Base-by-base conservation (phyloP, 805 yeast species). In the Ogataea nakhonphanomensis region DNA sequence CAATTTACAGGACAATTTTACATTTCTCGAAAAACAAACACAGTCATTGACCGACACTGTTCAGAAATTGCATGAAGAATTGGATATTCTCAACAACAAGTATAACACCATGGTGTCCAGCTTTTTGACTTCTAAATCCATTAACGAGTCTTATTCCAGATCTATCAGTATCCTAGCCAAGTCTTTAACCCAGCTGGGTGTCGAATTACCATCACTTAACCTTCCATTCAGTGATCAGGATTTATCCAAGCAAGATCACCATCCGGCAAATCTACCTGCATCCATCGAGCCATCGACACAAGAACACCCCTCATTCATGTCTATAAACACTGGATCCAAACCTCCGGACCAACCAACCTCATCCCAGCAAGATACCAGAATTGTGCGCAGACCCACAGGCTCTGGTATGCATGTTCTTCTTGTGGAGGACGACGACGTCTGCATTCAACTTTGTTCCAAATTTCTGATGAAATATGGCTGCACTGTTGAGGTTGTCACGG, bases 381-480 rank as follows among this genome's bases (percentile, higher is more conserved):
- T 54, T 4, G 14, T 46, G 13, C 54, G 56, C 20, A 50, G 67
- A 37, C 67, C 67, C 3, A 41, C 54, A 3, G 65, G 64, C 2
- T 59, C 66, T 1, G 59, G 59, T 17, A 78, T 82, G 58, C 89
- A 81, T 54, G 91, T 84, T 3, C 64, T 84, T 30, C 62, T 85
- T 20, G 93, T 84, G 11, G 95, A 84, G 61, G 95, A 84, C 62
- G 95, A 83, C 59, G 78, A 75, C 28, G 86, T 84, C 27, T 84
- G 96, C 51, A 84, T 88, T 38, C 86, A 84, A 48, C 69, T 91
- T 8, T 86, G 96, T 52, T 71, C 85, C 8, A 85, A 86, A 58
- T 87, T 93, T 55, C 62, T 93, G 42, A 76, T 78, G 57, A 85
- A 87, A 55, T 88, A 85, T 59, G 97, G 97, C 0, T 90, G 96